Base-by-base conservation (phyloP, 495 filamentous ascomycete genomes). In the Neurospora sp. region DNA sequence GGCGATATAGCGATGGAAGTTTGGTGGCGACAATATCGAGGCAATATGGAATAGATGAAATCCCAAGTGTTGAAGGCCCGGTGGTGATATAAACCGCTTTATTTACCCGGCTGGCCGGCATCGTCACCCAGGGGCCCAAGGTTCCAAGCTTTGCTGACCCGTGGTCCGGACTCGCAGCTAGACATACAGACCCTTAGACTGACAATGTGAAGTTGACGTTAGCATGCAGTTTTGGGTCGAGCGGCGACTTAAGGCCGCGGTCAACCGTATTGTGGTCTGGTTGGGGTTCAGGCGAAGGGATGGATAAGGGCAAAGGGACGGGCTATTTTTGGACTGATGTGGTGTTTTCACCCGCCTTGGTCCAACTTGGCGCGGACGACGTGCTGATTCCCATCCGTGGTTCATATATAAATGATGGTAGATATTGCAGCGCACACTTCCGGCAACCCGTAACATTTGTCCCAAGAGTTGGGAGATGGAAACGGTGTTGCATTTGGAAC, bases 1-100 rank as follows among this genome's bases (percentile, higher is more conserved):
- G 76, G 71, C 59, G 71, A 76, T 69, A 71, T 71, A 40, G 70
- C 37, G 44, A 75, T 72, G 39, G 69, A 48, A 59, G 69, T 77
- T 73, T 74, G 74, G 80, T 78, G 78, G 79, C 77, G 76, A 76
- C 75, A 81, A 80, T 81, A 70, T 80, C 72, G 71, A 72, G 40
- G 77, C 74, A 81, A 81, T 81, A 81, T 81, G 75, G 72, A 76
- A 78, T 81, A 81, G 76, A 81, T 81, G 80, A 81, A 78, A 70
- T 66, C 48, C 72, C 75, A 75, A 75, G 75, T 71, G 77, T 38
- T 23, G 69, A 72, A 70, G 77, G 71, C 76, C 71, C 73, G 54
- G 66, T 46, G 42, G 76, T 62, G 77, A 78, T 76, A 80, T 77
- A 75, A 71, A 69, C 79, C 77, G 75, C 74, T 69, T 74, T 76